phyloP scores from a whole-genome alignment of 2,329 filamentous ascomycete species.

The Nannizzia gypsea region DNA sequence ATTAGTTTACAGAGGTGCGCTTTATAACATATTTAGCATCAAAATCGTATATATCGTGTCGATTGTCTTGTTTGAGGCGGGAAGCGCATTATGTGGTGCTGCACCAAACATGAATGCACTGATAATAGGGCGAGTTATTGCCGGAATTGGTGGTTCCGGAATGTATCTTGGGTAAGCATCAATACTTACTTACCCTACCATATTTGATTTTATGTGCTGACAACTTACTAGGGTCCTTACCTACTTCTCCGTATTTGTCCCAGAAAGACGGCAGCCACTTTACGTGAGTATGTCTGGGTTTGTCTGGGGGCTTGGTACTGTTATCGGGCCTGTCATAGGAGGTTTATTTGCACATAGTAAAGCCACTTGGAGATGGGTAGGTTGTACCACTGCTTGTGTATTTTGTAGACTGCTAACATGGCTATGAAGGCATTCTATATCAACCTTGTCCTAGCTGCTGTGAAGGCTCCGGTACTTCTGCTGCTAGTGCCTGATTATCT shows the following conservation, averaged over 20 bases:
- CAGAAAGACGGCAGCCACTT: conserved; percentile 9
- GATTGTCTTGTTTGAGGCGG: conserved; percentile 46
- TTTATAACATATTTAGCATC: conserved; percentile 34
- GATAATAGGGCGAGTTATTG: conserved; percentile 38
- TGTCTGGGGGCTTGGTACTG: conserved; percentile 7
- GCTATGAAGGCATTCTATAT: conserved; percentile 7
- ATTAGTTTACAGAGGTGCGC: conserved; percentile 19
- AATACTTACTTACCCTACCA: conserved; percentile 22
- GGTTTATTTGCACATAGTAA: conserved; percentile 6
- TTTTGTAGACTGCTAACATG: background rate
- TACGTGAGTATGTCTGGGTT: conserved; percentile 13
- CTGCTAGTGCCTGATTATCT: conserved; percentile 2
- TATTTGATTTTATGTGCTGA: conserved; percentile 18
- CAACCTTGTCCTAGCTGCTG: conserved; percentile 5
- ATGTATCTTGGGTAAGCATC: conserved; percentile 26
- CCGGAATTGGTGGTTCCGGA: conserved; percentile 41
- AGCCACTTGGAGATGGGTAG: conserved; percentile 7
- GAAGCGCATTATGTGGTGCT: conserved; percentile 48
- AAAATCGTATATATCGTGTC: conserved; percentile 31
- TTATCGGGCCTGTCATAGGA: conserved; percentile 9
- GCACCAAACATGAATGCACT: conserved; percentile 35
- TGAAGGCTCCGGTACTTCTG: conserved; percentile 3
- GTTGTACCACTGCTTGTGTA: background rate
- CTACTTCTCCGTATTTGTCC: conserved; percentile 22
- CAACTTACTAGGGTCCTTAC: conserved; percentile 36